A percentile compares a stretch with the other conserved stretches of the same genome.
phyloP scores from a whole-genome alignment of 345 rosid genomes.

The Trapa incisa region DNA sequence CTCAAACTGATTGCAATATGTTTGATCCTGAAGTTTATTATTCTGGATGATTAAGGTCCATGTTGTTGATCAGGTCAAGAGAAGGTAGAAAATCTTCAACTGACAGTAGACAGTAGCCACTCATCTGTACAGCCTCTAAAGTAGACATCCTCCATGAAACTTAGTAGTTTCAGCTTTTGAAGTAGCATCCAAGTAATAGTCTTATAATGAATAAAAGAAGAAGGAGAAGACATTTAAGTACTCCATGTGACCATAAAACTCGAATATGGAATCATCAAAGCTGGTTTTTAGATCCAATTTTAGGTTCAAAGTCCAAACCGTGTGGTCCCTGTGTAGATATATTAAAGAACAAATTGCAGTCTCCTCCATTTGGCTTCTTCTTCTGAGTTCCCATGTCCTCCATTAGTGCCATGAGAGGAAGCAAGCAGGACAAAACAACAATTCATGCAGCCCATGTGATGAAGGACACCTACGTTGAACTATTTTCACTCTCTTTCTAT shows the following conservation, averaged over 20 bases:
- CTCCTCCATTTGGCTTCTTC: neutral
- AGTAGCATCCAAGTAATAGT: slow-evolving; percentile 6
- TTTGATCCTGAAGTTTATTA: neutral
- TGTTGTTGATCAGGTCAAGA: too few relatives aligned
- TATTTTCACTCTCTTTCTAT: too few relatives aligned
- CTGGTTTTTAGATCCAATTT: neutral
- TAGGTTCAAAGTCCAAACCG: slow-evolving; percentile 5
- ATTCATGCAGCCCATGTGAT: too few relatives aligned
- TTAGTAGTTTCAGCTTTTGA: slow-evolving; percentile 7
- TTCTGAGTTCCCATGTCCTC: neutral
- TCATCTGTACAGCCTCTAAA: neutral
- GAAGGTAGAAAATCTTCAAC: neutral
- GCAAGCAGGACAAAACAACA: too few relatives aligned
- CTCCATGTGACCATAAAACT: neutral
- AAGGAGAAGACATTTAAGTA: neutral
- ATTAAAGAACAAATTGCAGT: too few relatives aligned
- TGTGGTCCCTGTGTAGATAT: slow-evolving; percentile 5
- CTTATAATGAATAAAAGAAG: neutral
- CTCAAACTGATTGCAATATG: too few relatives aligned
- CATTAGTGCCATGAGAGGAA: too few relatives aligned
- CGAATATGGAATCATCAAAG: too few relatives aligned
- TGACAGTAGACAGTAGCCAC: neutral
- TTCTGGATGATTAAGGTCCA: too few relatives aligned
- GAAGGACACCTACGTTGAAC: too few relatives aligned
- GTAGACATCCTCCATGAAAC: neutral